phyloP scores from a whole-genome alignment of 441 rosid species.

The Corymbia calophylla region DNA sequence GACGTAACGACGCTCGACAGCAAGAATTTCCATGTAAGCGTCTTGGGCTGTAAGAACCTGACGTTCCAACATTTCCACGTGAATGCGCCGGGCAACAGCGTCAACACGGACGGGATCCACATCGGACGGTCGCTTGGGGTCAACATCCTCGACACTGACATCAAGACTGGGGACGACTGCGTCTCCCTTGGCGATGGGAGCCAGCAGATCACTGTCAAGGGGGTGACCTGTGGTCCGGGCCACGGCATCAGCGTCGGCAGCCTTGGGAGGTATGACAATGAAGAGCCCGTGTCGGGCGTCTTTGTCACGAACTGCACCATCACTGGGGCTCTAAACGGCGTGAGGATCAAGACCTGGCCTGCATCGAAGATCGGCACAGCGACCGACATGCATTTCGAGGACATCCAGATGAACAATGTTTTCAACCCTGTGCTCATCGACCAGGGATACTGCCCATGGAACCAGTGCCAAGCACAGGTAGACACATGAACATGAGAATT shows the following conservation, averaged over 20 bases:
- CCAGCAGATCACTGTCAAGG: background rate
- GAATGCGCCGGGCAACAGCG: constrained; percentile 20
- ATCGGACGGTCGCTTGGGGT: background rate
- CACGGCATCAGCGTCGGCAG: constrained; percentile 5
- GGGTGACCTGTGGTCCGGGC: constrained; percentile 2
- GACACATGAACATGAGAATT: background rate
- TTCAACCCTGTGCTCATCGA: background rate
- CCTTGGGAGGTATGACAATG: background rate
- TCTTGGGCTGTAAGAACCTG: constrained; percentile 7
- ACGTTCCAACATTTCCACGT: background rate
- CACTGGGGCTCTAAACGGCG: background rate
- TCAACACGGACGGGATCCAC: constrained; percentile 14
- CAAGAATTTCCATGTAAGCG: constrained; percentile 36
- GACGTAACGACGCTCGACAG: constrained; percentile 25
- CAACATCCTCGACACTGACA: background rate
- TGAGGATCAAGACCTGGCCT: constrained; percentile 1
- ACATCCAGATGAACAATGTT: background rate
- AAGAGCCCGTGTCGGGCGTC: background rate
- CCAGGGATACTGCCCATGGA: background rate
- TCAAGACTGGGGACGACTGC: constrained; percentile 3
- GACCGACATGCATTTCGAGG: background rate
- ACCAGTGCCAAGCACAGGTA: background rate
- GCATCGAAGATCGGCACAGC: background rate
- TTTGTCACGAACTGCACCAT: constrained; percentile 1
- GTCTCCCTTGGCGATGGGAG: constrained; percentile 1